phyloP scores from a whole-genome alignment of 2,329 filamentous ascomycete genomes.

The Sclerotinia spermophila region DNA sequence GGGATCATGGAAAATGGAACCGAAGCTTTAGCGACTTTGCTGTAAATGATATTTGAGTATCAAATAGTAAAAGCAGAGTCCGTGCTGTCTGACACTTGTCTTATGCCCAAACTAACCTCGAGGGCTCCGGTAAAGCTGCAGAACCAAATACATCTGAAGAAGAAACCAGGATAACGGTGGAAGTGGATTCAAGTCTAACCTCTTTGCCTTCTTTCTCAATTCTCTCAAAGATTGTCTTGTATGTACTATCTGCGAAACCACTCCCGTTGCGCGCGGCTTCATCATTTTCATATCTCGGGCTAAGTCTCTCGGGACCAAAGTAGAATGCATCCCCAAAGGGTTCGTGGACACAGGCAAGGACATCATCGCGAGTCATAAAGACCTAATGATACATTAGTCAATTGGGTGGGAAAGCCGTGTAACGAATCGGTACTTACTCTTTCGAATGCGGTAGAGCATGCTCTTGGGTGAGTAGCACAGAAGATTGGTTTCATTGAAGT shows the following conservation, averaged over 20 bases:
- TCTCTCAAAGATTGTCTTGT: slow-evolving; percentile 70
- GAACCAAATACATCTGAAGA: not conserved
- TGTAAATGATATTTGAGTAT: not conserved
- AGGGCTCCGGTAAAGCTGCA: not conserved
- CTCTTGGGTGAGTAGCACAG: slow-evolving; percentile 87
- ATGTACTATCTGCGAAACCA: slow-evolving; percentile 68
- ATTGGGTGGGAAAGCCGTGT: not conserved
- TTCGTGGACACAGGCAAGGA: slow-evolving; percentile 82
- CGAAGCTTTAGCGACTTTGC: not conserved
- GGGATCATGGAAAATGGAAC: not conserved
- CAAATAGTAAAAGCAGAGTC: not conserved
- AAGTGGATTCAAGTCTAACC: slow-evolving; percentile 37
- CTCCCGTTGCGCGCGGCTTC: slow-evolving; percentile 51
- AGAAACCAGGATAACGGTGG: not conserved
- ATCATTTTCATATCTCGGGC: slow-evolving; percentile 73
- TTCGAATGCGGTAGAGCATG: slow-evolving; percentile 96
- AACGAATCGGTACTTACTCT: slow-evolving; percentile 52
- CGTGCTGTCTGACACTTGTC: slow-evolving; percentile 10
- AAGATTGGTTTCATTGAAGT: slow-evolving; percentile 75
- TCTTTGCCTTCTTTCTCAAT: slow-evolving; percentile 70
- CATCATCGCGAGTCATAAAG: slow-evolving; percentile 90
- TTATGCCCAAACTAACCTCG: not conserved
- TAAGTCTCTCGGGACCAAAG: slow-evolving; percentile 85
- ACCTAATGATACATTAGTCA: slow-evolving; percentile 54
- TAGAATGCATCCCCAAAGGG: slow-evolving; percentile 97